Evolutionary conservation across 73 alveolate genomes (phyloP).

Genomic region (Breviolum minutum): DNA sequence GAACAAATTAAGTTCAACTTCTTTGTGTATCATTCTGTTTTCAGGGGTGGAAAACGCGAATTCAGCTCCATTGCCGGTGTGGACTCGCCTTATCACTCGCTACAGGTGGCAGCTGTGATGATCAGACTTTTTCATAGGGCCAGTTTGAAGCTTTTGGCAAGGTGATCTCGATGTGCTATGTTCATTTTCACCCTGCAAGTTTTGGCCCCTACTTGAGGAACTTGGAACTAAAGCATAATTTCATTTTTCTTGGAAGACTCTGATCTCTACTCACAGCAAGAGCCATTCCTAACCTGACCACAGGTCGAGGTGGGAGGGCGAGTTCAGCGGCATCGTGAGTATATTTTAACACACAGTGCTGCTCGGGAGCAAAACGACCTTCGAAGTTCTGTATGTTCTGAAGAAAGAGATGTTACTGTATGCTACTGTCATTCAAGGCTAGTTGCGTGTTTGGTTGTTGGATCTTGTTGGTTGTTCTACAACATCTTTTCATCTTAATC

Average conservation of each 20-base stretch:
- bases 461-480: no score
- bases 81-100: slow-evolving; percentile 6
- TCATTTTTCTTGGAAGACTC: no score
- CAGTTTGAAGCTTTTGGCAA: no score
- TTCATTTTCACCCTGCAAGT: no score
- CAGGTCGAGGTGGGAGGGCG: background rate
- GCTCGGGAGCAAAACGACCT: background rate
- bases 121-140: no score
- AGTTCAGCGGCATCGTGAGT: slow-evolving; percentile 10
- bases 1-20: background rate
- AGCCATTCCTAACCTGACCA: background rate
- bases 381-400: background rate
- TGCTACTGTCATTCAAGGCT: no score
- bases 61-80: background rate
- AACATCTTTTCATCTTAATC: background rate
- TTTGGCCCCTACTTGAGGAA: no score
- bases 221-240: no score
- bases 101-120: background rate
- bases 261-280: no score
- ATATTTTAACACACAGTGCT: background rate
- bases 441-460: no score
- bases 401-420: background rate
- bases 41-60: background rate
- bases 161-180: no score
- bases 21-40: no score